phyloP scores from a whole-genome alignment of 2,329 filamentous ascomycete genomes.

The Claviceps fusiformis region DNA sequence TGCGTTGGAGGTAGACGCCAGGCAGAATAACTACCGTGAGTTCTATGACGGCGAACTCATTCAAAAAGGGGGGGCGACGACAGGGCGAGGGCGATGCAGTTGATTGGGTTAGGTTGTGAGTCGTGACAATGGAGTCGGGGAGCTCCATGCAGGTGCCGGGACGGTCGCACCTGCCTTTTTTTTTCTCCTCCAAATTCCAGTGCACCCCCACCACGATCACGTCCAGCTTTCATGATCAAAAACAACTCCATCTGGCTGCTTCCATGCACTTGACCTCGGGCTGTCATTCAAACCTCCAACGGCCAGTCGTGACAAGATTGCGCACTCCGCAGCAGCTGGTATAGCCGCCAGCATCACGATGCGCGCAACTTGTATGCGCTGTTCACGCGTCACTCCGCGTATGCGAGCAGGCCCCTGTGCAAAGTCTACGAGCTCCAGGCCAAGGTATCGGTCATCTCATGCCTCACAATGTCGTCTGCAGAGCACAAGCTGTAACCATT shows the following conservation, averaged over 20 bases:
- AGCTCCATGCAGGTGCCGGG: background rate
- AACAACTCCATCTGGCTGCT: background rate
- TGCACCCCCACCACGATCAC: no score
- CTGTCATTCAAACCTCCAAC: background rate
- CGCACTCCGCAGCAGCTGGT: background rate
- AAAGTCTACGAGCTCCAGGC: background rate
- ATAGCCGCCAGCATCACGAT: constrained; percentile 6
- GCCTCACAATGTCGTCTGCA: constrained; percentile 12
- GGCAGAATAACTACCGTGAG: background rate
- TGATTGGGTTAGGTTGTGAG: no score
- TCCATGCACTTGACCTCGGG: background rate
- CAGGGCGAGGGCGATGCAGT: no score
- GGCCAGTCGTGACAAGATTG: background rate
- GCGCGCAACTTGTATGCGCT: constrained; percentile 19
- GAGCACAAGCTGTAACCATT: constrained; percentile 22
- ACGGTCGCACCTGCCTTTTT: background rate
- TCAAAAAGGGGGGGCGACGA: background rate
- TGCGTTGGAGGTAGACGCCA: background rate
- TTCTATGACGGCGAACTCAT: background rate
- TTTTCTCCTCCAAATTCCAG: no score
- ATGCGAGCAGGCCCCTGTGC: constrained; percentile 4
- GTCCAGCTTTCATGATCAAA: background rate
- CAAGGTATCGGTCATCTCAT: constrained; percentile 1
- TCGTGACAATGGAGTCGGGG: no score
- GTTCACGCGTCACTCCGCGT: constrained; percentile 4